These are phyloP conservation scores for Blepharisma undulans DNA, from an alignment of 169 alveolate genomes.

Conservation along the genomic window DNA sequence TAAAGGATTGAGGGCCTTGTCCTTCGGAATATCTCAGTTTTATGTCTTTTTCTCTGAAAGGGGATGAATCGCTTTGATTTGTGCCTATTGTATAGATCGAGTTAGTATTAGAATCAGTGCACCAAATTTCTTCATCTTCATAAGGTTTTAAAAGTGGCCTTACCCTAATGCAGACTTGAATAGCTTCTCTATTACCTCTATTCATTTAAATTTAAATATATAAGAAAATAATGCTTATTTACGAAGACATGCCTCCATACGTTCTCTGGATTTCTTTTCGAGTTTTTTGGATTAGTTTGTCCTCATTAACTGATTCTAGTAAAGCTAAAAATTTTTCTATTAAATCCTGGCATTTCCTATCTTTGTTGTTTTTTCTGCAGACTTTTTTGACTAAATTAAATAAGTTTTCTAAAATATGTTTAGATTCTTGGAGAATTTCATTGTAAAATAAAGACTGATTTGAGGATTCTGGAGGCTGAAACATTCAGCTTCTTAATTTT, in stretches of 20 bases:
- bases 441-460: neutral
- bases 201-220: neutral
- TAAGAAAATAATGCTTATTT: neutral
- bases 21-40: neutral
- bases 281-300: neutral
- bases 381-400: neutral
- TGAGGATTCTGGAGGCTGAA: neutral
- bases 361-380: neutral
- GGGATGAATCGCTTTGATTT: neutral
- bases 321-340: neutral
- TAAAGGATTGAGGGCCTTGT: slow-evolving; percentile 21
- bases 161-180: slow-evolving; percentile 35
- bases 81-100: slow-evolving; percentile 2
- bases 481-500: neutral
- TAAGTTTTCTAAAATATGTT: neutral
- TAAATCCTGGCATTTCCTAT: neutral
- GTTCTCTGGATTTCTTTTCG: neutral
- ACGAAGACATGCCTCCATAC: neutral
- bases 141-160: slow-evolving; percentile 28
- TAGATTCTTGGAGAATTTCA: neutral
- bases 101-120: neutral
- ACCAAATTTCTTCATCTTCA: slow-evolving; percentile 43
- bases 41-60: neutral
- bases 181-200: slow-evolving; percentile 11
- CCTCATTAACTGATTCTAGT: neutral